These are phyloP conservation scores for Sporothrix protearum DNA, from an alignment of 2,329 filamentous ascomycete genomes.

Conservation along the genomic window DNA sequence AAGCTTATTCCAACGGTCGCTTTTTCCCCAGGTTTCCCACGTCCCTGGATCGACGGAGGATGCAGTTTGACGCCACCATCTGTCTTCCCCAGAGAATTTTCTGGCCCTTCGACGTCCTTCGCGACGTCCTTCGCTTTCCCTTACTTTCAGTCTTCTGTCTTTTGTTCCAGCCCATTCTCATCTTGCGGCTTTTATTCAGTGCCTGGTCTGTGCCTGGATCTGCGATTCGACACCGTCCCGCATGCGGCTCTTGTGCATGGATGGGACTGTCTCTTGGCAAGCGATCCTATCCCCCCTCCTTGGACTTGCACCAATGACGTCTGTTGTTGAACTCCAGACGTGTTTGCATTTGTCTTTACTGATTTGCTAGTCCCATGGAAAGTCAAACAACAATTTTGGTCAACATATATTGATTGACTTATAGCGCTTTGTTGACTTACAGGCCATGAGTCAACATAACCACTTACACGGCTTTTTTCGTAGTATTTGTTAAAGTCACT, in stretches of 20 bases:
- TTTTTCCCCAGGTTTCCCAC: not conserved
- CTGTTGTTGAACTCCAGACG: not conserved
- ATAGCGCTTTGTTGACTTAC: not conserved
- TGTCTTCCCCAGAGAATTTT: not conserved
- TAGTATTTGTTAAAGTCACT: too few relatives aligned
- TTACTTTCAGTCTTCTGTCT: not conserved
- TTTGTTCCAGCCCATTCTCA: not conserved
- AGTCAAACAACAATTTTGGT: not conserved
- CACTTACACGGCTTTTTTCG: not conserved
- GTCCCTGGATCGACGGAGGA: not conserved
- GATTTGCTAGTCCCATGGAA: not conserved
- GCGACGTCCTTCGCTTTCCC: not conserved
- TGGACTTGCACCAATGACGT: not conserved
- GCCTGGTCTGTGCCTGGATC: not conserved
- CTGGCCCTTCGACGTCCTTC: not conserved
- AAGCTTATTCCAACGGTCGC: constrained; percentile 5
- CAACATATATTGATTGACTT: not conserved
- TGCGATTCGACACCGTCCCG: not conserved
- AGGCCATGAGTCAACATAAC: not conserved
- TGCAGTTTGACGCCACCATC: not conserved
- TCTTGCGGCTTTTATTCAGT: not conserved
- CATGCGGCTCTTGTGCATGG: not conserved
- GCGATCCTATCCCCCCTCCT: not conserved
- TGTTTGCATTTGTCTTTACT: not conserved
- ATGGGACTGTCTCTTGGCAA: not conserved